Evolutionary conservation across 768 basidiomycete species (phyloP), one percentile per base, ranked within the genome.

Genomic region (Serendipita vermifera): DNA sequence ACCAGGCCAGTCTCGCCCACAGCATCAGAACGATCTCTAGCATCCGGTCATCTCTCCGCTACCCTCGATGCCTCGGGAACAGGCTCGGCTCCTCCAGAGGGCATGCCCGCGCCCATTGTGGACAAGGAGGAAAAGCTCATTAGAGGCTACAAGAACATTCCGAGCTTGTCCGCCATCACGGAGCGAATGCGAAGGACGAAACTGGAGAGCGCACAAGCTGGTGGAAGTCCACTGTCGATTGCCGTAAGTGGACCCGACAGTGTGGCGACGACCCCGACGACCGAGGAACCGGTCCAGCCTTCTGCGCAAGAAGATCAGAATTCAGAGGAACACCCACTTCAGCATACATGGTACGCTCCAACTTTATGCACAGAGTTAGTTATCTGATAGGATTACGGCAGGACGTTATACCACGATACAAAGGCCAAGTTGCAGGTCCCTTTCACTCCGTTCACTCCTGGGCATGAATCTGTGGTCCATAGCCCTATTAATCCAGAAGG

Each of bases 361-460:
- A 33, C 29, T 3, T 29, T 59, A 13, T 55, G 9, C 3, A 55
- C 5, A 51, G n/a, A 39, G 43, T 38, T 39, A 54, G 24, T 24
- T 14, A 41, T 46, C 55, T 54, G 26, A 54, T 31, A 13, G 6
- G 0, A 38, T 36, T 53, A 24, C 39, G 33, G 13, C 63, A 91
- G 89, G 91, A 92, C 87, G 11, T 76, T 94, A 59, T 96, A 81
- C 68, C 88, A 90, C 68, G 92, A 96, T 65, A 78, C 83, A 22
- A 94, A 93, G 73, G 65, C 80, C 59, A 84, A 85, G 68, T 73
- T 71, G 56, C 78, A 84, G 3, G 17, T 53, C 58, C 13, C 33
- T 56, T 17, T 55, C 29, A 29, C 78, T 70, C 61, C 77, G 24
- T 33, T 20, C 43, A 31, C 26, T 3, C n/a, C 3, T n/a, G 40